Evolutionary conservation across 148 eudicot genomes (phyloP).

Genomic region (Simmondsia chinensis): DNA sequence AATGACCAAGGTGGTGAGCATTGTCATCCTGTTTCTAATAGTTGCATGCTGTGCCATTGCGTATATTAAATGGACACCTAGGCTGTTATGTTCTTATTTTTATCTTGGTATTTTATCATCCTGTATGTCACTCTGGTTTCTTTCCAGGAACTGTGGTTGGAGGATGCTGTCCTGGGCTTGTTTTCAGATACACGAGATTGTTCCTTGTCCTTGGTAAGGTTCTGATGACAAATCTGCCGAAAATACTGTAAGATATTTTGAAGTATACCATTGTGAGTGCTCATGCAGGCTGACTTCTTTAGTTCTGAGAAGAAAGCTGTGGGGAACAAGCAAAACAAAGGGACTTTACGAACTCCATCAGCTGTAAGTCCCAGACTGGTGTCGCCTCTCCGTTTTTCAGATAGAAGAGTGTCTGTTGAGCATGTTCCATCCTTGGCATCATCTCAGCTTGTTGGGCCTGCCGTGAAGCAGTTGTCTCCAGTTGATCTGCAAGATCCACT

Average conservation of each 20-base stretch:
- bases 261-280: conserved; percentile 7
- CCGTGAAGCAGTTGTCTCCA: conserved; percentile 80
- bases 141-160: conserved; percentile 68
- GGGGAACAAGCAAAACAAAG: conserved; percentile 42
- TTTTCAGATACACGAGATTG: conserved; percentile 83
- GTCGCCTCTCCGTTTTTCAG: conserved; percentile 37
- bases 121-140: not conserved
- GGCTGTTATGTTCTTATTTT: too few species aligned
- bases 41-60: too few species aligned
- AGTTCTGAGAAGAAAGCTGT: conserved; percentile 47
- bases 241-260: not conserved
- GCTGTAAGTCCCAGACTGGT: conserved; percentile 40
- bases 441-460: conserved; percentile 63
- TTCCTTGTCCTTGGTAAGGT: conserved; percentile 77
- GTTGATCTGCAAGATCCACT: conserved; percentile 49
- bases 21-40: too few species aligned
- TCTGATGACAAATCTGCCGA: conserved; percentile 4
- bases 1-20: too few species aligned
- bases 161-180: conserved; percentile 45
- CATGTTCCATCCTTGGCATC: conserved; percentile 36
- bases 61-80: too few species aligned
- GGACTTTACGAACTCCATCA: conserved; percentile 25
- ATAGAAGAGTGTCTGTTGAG: conserved; percentile 48
- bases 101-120: not conserved
- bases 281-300: conserved; percentile 63